These are phyloP conservation scores for Ascochyta fabae DNA, from an alignment of 2,329 filamentous ascomycete species.

Conservation along the genomic window DNA sequence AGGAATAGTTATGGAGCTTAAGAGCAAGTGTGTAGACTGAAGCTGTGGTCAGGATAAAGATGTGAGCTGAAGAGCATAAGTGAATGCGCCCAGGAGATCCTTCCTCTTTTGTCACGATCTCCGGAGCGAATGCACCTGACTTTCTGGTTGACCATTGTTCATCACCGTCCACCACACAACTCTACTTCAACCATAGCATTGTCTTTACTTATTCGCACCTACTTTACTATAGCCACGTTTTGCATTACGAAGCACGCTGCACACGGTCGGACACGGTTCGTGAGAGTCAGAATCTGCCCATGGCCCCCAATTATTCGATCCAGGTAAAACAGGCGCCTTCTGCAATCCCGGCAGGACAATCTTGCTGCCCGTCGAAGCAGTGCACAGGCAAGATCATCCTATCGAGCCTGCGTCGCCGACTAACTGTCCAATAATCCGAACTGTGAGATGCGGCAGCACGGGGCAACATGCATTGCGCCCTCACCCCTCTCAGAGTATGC, in stretches of 20 bases:
- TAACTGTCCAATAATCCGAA: slow-evolving; percentile 12
- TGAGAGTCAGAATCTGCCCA: neutral
- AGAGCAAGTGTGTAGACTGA: neutral
- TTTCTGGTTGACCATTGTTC: slow-evolving; percentile 13
- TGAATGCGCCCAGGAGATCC: slow-evolving; percentile 8
- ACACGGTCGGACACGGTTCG: slow-evolving; percentile 7
- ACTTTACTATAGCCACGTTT: neutral
- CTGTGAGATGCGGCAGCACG: slow-evolving; percentile 9
- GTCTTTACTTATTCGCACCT: neutral
- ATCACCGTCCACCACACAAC: slow-evolving; percentile 10
- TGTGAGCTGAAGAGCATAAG: slow-evolving; percentile 6
- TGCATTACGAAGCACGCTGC: neutral
- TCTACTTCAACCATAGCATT: slow-evolving; percentile 19
- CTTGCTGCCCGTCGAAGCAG: neutral
- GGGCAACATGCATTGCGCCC: slow-evolving; percentile 9
- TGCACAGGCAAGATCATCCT: slow-evolving; percentile 6
- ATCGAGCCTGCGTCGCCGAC: slow-evolving; percentile 13
- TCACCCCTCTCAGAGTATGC: slow-evolving; percentile 12
- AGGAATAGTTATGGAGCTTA: no score
- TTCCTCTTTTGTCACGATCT: slow-evolving; percentile 20
- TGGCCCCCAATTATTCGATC: slow-evolving; percentile 2
- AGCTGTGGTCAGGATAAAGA: slow-evolving; percentile 7
- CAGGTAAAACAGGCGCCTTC: slow-evolving; percentile 13
- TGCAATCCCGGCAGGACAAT: neutral
- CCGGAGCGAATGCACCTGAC: slow-evolving; percentile 20